Evolutionary conservation across 2,329 filamentous ascomycete species (phyloP).

Genomic region (Fusarium mexicanum): DNA sequence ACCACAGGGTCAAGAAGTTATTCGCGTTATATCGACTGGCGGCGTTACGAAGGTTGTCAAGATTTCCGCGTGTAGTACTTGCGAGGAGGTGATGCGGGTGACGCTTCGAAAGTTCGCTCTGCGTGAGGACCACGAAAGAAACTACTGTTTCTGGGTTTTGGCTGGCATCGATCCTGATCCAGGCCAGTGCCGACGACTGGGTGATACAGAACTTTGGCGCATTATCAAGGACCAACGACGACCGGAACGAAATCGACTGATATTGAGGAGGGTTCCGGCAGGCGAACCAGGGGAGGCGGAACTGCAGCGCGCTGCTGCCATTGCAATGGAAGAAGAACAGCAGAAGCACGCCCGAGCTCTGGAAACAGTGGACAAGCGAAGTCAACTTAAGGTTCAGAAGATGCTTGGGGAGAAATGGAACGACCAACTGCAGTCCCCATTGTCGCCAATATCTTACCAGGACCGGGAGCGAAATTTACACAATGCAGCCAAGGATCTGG

Average conservation of each 20-base stretch:
- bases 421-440: slow-evolving; percentile 80
- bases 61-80: slow-evolving; percentile 88
- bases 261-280: slow-evolving; percentile 90
- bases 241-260: slow-evolving; percentile 88
- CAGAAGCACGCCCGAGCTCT: slow-evolving; percentile 74
- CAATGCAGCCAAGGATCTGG: slow-evolving; percentile 66
- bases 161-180: slow-evolving; percentile 86
- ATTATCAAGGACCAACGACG: slow-evolving; percentile 88
- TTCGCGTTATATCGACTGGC: slow-evolving; percentile 91
- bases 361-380: slow-evolving; percentile 75
- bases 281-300: slow-evolving; percentile 90
- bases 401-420: slow-evolving; percentile 89
- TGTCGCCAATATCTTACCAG: slow-evolving; percentile 80
- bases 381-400: slow-evolving; percentile 88
- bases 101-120: slow-evolving; percentile 89
- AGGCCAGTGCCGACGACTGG: slow-evolving; percentile 80
- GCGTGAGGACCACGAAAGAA: slow-evolving; percentile 89
- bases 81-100: slow-evolving; percentile 91
- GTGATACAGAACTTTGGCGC: slow-evolving; percentile 87
- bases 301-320: slow-evolving; percentile 85
- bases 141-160: slow-evolving; percentile 96
- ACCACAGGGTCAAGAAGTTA: slow-evolving; percentile 86
- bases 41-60: slow-evolving; percentile 94
- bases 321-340: slow-evolving; percentile 87
- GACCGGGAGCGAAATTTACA: slow-evolving; percentile 75